phyloP scores from a whole-genome alignment of 768 basidiomycete genomes.

The Tricholoma terreum region DNA sequence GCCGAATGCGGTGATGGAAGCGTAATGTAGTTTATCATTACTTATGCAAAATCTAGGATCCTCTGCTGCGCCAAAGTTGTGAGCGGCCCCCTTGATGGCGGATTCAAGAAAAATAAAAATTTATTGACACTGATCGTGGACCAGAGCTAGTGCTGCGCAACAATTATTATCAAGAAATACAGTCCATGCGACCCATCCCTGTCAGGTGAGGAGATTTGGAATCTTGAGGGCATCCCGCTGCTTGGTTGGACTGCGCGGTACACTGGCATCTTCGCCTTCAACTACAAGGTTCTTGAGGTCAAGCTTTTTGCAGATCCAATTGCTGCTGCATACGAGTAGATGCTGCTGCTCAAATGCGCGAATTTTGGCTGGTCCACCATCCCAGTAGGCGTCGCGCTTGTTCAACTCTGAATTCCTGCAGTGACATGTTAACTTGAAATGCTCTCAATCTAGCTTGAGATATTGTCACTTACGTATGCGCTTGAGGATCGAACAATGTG shows the following conservation, averaged over 20 bases:
- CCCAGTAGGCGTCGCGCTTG: conserved; percentile 15
- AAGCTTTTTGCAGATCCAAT: conserved; percentile 15
- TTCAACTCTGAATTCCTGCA: neutral
- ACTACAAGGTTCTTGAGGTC: neutral
- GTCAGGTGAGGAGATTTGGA: neutral
- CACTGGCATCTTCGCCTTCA: neutral
- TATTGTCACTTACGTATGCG: conserved; percentile 16
- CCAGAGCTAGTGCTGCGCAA: neutral
- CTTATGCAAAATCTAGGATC: no score
- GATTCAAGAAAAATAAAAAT: neutral
- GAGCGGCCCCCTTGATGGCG: neutral
- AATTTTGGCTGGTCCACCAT: conserved; percentile 14
- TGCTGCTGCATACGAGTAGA: conserved; percentile 6
- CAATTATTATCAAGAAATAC: neutral
- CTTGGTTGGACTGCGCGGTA: neutral
- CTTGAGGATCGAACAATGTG: conserved; percentile 21
- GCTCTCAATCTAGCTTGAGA: conserved; percentile 1
- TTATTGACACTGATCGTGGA: neutral
- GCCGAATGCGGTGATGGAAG: no score
- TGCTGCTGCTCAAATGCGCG: conserved; percentile 3
- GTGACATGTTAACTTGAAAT: neutral
- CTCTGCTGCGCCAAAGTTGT: no score
- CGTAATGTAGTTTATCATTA: no score
- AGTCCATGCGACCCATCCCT: neutral
- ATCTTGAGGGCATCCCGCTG: neutral